Base-by-base conservation (phyloP, 1,284 basidiomycete genomes). In the Phylloboletellus chloephorus region DNA sequence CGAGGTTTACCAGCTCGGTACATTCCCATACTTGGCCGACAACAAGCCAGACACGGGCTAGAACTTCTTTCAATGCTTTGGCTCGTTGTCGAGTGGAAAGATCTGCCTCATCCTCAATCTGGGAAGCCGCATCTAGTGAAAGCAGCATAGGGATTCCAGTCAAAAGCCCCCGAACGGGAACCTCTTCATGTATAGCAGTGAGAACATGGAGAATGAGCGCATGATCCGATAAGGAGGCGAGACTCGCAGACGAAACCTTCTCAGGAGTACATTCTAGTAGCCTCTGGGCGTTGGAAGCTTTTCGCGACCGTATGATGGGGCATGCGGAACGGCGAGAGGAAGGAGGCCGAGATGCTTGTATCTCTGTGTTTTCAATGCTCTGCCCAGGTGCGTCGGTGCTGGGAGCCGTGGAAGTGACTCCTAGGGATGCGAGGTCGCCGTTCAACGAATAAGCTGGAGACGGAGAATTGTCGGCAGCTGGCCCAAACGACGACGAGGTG, bases 61-160 rank as follows among this genome's bases (percentile, higher is more conserved):
- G 57, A 12, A 91, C 64, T 57, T 85, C 81, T 46, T 76, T 77
- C 32, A 89, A 72, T 1, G 74, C 76, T 22, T 69, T 65, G 20
- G 76, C 67, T 36, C 83, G 76, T 42, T 70, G 71, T 26, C 63
- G 57, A 34, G 61, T 65, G 37, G 51, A 61, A 36, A 62, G 53
- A 49, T 75, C 69, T 21, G 60, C 60, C 7, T 58, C 53, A 12
- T 66, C 65, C 21, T 72, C 74, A 43, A 55, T 64, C 51, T 54
- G 65, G 2, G 75, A 72, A 25, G 78, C 76, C 5, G 58, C 63
- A 51, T 90, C 82, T 28, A 97, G 64, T 0, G 87, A 80, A 22
- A 91, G 59, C 26, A 98, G 65, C 84, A 95, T 93, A 2, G 94
- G 93, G 23, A 90, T 68, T 21, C 88, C 82, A 1, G 83, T 80